Evolutionary conservation across 441 rosid genomes (phyloP), one percentile per base, ranked within the genome.

Genomic region (Raphanus hybrid): DNA sequence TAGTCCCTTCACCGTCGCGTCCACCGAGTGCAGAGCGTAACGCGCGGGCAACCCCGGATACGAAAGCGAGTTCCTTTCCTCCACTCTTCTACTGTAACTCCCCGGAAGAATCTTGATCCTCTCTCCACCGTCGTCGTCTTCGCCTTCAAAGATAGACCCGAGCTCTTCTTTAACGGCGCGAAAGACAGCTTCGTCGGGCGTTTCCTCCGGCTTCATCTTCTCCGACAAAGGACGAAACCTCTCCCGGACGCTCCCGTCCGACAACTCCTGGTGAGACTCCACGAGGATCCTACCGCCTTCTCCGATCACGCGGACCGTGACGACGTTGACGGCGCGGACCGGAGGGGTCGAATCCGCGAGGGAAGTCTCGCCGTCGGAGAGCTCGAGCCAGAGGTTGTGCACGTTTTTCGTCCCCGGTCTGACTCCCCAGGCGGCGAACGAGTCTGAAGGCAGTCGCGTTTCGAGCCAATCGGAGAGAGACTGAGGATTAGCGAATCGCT

Each of bases 381-480:
- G 86, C 71, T 94, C 99, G 4, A 94, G 92, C 97, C 97, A 94
- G 86, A 92, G 98, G 72, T 92, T 91, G 75, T 94, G 96, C 62
- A 94, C 87, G 82, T 92, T 94, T 83, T 91, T 94, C 72, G 99
- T 94, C 54, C 98, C 97, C n/a, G 94, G 96, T 68, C 85, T 92
- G 67, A 90, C 82, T 4, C 99, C 99, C 97, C 98, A 92, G 0
- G 94, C 84, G 27, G 93, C 87, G 67, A 94, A 83, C 0, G 98
- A 90, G 6, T 87, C 94, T 11, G 95, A 89, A 15, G 98, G 94
- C 32, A 94, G 70, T 1, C 97, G 89, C 0, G 92, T 85, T 27
- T 84, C 81, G 58, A 92, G 96, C 97, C 97, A 94, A 64, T 92
- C 97, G 54, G 96, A 88, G 50, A 94, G 94, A n/a, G 92, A 86